Evolutionary conservation across 208 protist species (phyloP), one percentile per base, ranked within the genome.

Genomic region (Phytomonas serpens): DNA sequence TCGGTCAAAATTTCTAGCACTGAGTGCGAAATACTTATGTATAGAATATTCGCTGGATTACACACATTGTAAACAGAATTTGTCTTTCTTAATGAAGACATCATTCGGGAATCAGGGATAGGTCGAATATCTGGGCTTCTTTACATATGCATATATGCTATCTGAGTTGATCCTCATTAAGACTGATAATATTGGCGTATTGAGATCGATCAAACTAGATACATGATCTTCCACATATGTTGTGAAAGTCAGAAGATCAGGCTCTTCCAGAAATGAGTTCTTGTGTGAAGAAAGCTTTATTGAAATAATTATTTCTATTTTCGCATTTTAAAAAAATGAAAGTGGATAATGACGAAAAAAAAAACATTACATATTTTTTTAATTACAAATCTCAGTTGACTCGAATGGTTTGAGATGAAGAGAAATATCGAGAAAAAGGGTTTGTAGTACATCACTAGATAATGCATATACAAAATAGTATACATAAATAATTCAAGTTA

Each of bases 331-430:
- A 63, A 61, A 67, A 67, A 57, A 67, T 57, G 23, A 67, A 67
- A 61, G 0, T 57, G 27, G 16, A 57, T 34, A 67, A 67, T 34
- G 7, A 62, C 4, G 27, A 51, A 38, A 61, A 67, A 27, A n/a
- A 57, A 5, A 51, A 29, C 23, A 47, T 67, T 16, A 69, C 23
- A 27, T 70, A 47, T 33, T 11, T 70, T 61, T 68, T 70, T 70
- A 1, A 70, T 64, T 16, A 36, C 64, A 70, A 23, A 36, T 63
- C 31, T 64, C n/a, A 27, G 27, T 63, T 70, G 2, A 19, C 30
- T 0, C 23, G 10, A 47, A 33, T 30, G 1, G 10, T 63, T 62
- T n/a, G 29, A 5, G 23, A 5, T 2, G 31, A 13, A 65, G 29
- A 9, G 42, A 38, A 19, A 16, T 31, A 38, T 31, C 11, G 19